Evolutionary conservation across 2,329 filamentous ascomycete genomes (phyloP).

Genomic region (Stemphylium vesicarium): DNA sequence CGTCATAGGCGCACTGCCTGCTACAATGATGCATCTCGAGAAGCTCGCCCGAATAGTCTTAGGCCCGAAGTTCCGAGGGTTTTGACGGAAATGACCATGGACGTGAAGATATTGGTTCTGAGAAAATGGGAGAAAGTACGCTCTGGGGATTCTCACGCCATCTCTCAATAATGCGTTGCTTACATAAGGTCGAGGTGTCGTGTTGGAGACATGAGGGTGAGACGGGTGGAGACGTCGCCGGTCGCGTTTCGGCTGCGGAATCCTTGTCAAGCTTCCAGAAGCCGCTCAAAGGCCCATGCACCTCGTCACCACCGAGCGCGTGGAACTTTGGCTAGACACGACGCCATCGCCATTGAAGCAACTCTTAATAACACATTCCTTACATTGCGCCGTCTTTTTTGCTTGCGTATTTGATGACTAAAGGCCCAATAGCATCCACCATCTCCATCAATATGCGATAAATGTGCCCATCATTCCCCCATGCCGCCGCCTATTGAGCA

Average conservation of each 20-base stretch:
- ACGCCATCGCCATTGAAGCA: constrained; percentile 1
- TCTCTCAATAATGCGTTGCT: neutral
- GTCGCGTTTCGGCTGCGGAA: constrained; percentile 14
- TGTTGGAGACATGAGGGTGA: neutral
- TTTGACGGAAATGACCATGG: too few species aligned
- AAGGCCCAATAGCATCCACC: neutral
- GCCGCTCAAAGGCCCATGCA: constrained; percentile 12
- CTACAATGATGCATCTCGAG: too few species aligned
- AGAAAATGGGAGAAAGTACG: too few species aligned
- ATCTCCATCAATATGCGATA: constrained; percentile 19
- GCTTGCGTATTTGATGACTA: neutral
- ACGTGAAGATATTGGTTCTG: too few species aligned
- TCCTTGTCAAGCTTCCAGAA: constrained; percentile 11
- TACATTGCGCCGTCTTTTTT: neutral
- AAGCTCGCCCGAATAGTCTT: too few species aligned
- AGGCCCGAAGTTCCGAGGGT: too few species aligned
- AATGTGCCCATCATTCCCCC: constrained; percentile 24
- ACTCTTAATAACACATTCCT: constrained; percentile 2
- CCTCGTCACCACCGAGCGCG: constrained; percentile 16
- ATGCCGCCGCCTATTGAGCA: constrained; percentile 44
- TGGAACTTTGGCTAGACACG: constrained; percentile 6
- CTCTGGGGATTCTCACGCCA: too few species aligned
- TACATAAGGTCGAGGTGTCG: constrained; percentile 1
- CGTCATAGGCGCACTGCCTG: too few species aligned
- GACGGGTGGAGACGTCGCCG: constrained; percentile 7